Conservation (phyloP, 306 rosid species). For the Vicia sativa region DNA sequence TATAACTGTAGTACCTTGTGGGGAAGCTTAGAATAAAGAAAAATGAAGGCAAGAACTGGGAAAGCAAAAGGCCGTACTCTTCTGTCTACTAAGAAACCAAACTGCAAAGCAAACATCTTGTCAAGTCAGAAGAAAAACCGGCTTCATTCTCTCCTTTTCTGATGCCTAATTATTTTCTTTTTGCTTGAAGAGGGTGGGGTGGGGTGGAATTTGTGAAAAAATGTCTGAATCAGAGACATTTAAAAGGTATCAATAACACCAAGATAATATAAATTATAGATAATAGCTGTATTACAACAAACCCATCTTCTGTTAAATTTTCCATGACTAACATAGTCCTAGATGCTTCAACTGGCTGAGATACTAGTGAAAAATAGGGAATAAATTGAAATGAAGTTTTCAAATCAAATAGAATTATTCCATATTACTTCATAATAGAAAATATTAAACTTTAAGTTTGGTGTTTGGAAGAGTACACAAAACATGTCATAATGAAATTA, state of each 20-base stretch:
- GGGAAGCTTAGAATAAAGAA: constrained; percentile 92
- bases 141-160: not conserved
- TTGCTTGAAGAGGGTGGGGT: not conserved
- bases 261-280: constrained; percentile 4
- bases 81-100: constrained; percentile 77
- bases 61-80: constrained; percentile 61
- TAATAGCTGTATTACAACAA: not conserved
- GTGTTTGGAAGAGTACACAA: constrained; percentile 21
- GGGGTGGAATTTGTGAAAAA: not conserved
- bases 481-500: constrained; percentile 1
- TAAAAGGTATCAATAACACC: constrained; percentile 5
- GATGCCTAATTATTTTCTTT: not conserved
- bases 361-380: constrained; percentile 3
- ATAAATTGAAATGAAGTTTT: constrained; percentile 17
- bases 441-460: constrained; percentile 22
- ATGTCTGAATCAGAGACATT: constrained; percentile 6
- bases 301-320: not conserved
- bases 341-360: constrained; percentile 26
- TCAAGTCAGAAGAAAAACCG: constrained; percentile 35
- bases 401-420: constrained; percentile 16
- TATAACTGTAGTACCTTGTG: constrained; percentile 71
- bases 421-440: constrained; percentile 1
- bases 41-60: constrained; percentile 76
- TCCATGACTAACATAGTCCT: not conserved
- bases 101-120: constrained; percentile 58